A percentile compares a stretch with the other conserved stretches of the same genome.
phyloP scores from a whole-genome alignment of 257 asterid genomes.

The Agastache rugosa region DNA sequence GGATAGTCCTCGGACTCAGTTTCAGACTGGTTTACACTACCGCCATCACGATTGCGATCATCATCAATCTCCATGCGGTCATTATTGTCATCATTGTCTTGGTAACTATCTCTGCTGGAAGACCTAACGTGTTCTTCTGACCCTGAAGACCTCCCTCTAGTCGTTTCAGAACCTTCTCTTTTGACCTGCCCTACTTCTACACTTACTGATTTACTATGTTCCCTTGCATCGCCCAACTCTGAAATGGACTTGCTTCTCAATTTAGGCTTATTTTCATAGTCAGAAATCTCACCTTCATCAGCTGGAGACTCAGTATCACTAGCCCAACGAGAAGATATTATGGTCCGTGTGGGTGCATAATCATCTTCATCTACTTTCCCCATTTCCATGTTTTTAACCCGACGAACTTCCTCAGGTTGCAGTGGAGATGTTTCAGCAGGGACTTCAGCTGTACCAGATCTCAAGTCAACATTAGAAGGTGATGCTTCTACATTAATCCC shows the following conservation, averaged over 20 bases:
- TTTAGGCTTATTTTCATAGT: constrained; percentile 48
- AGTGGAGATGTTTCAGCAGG: constrained; percentile 42
- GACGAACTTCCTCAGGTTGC: constrained; percentile 39
- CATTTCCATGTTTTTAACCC: constrained; percentile 30
- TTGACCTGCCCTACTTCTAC: constrained; percentile 68
- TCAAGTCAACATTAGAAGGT: constrained; percentile 39
- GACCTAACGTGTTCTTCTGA: constrained; percentile 76
- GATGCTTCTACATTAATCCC: constrained; percentile 43
- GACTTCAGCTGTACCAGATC: constrained; percentile 41
- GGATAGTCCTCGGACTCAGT: constrained; percentile 60
- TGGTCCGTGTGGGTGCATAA: constrained; percentile 50
- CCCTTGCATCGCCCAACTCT: constrained; percentile 54
- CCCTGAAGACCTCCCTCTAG: constrained; percentile 57
- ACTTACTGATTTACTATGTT: constrained; percentile 52
- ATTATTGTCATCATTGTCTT: constrained; percentile 46
- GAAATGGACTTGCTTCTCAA: constrained; percentile 52
- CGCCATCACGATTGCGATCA: constrained; percentile 45
- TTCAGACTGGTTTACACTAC: constrained; percentile 54
- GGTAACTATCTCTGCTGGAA: constrained; percentile 75
- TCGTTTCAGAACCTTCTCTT: constrained; percentile 62
- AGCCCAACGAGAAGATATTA: constrained; percentile 82
- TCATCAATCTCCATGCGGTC: constrained; percentile 63
- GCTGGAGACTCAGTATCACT: constrained; percentile 71
- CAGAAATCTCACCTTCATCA: constrained; percentile 82
- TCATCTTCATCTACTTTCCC: constrained; percentile 54